Base-by-base conservation (phyloP, 345 rosid species). In the Citrus mangshanensis region DNA sequence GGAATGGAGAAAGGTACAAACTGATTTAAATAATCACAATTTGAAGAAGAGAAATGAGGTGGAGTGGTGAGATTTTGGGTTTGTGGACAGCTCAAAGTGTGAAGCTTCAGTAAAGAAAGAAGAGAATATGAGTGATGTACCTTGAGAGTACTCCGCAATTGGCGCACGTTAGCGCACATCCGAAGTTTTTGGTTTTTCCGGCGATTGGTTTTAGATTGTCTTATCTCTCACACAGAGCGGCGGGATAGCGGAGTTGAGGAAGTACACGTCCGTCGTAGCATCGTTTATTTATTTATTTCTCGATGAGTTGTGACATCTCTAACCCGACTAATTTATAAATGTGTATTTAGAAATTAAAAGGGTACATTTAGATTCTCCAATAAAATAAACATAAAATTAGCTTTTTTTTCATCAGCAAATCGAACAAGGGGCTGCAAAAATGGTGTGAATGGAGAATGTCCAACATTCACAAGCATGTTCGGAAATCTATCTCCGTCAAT, bases 1-100 rank as follows among this genome's bases (percentile, higher is more conserved):
- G 81, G 65, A 73, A 18, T 68, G 14, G 70, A 68, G 76, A 72
- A 80, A 7, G 89, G 90, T 10, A 78, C 78, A 82, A 91, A 90
- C 85, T 87, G 94, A 73, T 76, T 27, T 59, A 92, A 66, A 74
- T 59, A 84, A 56, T 82, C 75, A 18, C 71, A 51, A 27, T 30
- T 77, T 2, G 79, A 71, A 73, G 59, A 65, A 42, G 64, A 37
- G 58, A 67, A 83, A 59, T 73, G 69, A 58, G 59, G 28, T 37
- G 18, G 46, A 68, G 60, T 16, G 27, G 61, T 42, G 34, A 58
- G 35, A 76, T 61, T 16, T 55, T 60, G 74, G 78, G 82, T 56
- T 55, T 24, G 55, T 16, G 70, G 65, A 27, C 21, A 66, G 82
- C 16, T 6, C 18, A 2, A 58, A 64, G 74, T 34, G 32, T 25